Evolutionary conservation across 805 yeast species (phyloP).

Genomic region (Limtongia smithiae): DNA sequence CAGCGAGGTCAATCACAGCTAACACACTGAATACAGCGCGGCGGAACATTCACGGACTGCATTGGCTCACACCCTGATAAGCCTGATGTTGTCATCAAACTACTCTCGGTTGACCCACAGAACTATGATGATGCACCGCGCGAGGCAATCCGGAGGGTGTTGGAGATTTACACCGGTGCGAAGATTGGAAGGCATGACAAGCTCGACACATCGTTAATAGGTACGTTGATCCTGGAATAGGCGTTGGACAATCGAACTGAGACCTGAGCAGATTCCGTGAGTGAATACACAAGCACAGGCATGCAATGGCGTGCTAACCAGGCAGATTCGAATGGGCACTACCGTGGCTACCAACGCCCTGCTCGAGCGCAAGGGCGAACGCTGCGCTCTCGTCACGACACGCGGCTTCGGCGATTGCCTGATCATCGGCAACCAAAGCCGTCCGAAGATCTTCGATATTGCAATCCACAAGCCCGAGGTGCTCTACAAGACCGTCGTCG

Average conservation of each 20-base stretch:
- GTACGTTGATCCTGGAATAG: too few species aligned
- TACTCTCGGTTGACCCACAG: slow-evolving; percentile 81
- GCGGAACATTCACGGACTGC: slow-evolving; percentile 91
- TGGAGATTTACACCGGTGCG: slow-evolving; percentile 56
- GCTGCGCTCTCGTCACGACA: slow-evolving; percentile 80
- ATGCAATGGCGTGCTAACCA: too few species aligned
- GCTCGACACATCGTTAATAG: slow-evolving; percentile 51
- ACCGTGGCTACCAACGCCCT: slow-evolving; percentile 96
- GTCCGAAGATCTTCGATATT: slow-evolving; percentile 86
- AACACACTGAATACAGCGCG: slow-evolving; percentile 42
- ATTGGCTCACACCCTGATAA: slow-evolving; percentile 48
- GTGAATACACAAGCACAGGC: too few species aligned
- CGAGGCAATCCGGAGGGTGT: slow-evolving; percentile 79
- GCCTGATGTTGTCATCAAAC: slow-evolving; percentile 63
- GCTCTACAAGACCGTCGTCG: slow-evolving; percentile 71
- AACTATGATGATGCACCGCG: slow-evolving; percentile 89
- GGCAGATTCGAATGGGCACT: slow-evolving; percentile 81
- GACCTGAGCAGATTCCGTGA: too few species aligned
- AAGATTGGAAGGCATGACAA: slow-evolving; percentile 57
- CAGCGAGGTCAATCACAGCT: too few species aligned
- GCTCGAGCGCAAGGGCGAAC: slow-evolving; percentile 86
- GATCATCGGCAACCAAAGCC: slow-evolving; percentile 81
- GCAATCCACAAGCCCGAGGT: slow-evolving; percentile 68
- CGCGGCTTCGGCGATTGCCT: slow-evolving; percentile 83
- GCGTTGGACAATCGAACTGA: too few species aligned